Conservation (phyloP, 495 filamentous ascomycete genomes). For the Aspergillus steynii region DNA sequence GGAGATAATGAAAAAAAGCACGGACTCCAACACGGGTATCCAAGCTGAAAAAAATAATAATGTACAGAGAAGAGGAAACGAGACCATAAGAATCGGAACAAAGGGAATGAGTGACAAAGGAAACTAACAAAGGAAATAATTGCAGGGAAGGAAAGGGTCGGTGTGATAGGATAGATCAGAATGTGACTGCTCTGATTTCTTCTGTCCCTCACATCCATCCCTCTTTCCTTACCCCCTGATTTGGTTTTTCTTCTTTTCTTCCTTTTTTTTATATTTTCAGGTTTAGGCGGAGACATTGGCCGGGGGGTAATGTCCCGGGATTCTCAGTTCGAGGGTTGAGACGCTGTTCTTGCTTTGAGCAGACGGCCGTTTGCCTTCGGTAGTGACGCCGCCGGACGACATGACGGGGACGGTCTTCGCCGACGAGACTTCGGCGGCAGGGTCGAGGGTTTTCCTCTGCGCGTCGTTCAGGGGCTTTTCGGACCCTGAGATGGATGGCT, state of each 20-base stretch:
- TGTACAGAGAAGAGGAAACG: slow-evolving; percentile 16
- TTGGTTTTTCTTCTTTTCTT: too few species aligned
- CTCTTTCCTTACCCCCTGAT: background rate
- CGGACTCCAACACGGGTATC: background rate
- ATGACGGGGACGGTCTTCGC: slow-evolving; percentile 4
- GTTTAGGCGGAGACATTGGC: slow-evolving; percentile 33
- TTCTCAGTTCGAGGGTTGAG: slow-evolving; percentile 35
- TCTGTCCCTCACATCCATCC: background rate
- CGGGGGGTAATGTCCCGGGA: slow-evolving; percentile 42
- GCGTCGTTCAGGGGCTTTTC: slow-evolving; percentile 6
- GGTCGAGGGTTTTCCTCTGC: background rate
- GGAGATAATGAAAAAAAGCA: slow-evolving; percentile 4
- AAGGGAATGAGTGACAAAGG: background rate
- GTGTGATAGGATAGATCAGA: slow-evolving; percentile 2
- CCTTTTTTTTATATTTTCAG: background rate
- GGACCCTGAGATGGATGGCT: slow-evolving; percentile 8
- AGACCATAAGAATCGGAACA: background rate
- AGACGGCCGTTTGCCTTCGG: slow-evolving; percentile 17
- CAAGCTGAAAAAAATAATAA: slow-evolving; percentile 8
- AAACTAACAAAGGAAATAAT: background rate
- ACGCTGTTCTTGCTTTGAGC: slow-evolving; percentile 30
- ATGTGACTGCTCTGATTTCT: background rate
- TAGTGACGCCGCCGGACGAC: slow-evolving; percentile 2
- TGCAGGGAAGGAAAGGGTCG: background rate
- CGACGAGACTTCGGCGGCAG: slow-evolving; percentile 3